These are phyloP conservation scores for Mycena sanguinolenta DNA, from an alignment of 768 basidiomycete genomes.

Conservation along the genomic window DNA sequence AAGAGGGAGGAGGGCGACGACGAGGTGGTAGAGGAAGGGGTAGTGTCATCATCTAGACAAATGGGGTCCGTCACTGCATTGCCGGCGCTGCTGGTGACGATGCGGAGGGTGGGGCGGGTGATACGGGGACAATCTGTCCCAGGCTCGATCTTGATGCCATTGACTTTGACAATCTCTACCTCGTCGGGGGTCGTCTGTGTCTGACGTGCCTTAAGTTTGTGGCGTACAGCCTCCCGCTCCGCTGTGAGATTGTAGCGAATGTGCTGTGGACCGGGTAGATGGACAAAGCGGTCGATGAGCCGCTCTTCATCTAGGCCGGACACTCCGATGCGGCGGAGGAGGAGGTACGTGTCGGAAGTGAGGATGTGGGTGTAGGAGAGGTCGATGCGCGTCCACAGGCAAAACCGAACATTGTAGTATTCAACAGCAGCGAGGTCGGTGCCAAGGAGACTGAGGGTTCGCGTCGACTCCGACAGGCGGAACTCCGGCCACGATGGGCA, in stretches of 20 bases:
- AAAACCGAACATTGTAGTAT: neutral
- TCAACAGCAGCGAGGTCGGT: neutral
- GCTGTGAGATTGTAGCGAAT: neutral
- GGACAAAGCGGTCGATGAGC: neutral
- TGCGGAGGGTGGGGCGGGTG: neutral
- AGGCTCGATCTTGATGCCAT: too few species aligned
- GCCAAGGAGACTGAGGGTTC: neutral
- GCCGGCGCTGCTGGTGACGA: neutral
- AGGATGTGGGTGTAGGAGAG: neutral
- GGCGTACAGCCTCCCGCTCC: neutral
- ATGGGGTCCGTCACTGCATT: neutral
- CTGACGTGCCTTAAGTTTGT: neutral
- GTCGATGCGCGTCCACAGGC: neutral
- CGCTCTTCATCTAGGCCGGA: neutral
- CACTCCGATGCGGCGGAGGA: neutral
- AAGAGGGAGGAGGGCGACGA: neutral
- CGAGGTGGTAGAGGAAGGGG: neutral
- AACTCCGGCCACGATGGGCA: neutral
- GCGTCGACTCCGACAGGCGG: neutral
- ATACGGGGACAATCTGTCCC: neutral
- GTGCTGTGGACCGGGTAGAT: neutral
- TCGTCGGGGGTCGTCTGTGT: neutral
- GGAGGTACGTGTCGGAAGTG: neutral
- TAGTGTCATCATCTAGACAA: neutral
- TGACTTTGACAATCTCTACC: neutral